These are phyloP conservation scores for Backusella australiensis DNA, from an alignment of 192 early-diverging fungal genomes.

Conservation along the genomic window DNA sequence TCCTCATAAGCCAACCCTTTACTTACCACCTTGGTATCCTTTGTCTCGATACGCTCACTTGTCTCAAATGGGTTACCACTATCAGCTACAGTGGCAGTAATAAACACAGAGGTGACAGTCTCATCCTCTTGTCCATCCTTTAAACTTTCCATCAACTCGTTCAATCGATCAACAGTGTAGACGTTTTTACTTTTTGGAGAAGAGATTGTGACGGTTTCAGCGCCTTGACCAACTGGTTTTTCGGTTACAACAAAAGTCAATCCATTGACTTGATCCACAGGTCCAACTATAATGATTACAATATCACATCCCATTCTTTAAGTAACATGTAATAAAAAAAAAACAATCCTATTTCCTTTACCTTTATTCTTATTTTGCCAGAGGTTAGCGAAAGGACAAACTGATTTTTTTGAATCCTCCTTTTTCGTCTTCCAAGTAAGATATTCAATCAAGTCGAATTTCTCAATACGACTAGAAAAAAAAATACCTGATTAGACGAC, in stretches of 20 bases:
- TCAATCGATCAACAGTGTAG: slow-evolving; percentile 32
- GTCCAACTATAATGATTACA: slow-evolving; percentile 22
- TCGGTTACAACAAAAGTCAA: slow-evolving; percentile 16
- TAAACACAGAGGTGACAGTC: slow-evolving; percentile 32
- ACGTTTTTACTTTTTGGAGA: slow-evolving; percentile 44
- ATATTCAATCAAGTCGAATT: slow-evolving; percentile 43
- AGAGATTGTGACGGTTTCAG: slow-evolving; percentile 32
- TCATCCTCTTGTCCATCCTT: slow-evolving; percentile 9
- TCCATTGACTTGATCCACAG: neutral
- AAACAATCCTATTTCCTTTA: neutral
- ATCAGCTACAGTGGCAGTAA: slow-evolving; percentile 33
- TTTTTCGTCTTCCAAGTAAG: slow-evolving; percentile 42
- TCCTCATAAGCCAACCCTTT: slow-evolving; percentile 36
- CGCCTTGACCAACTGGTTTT: slow-evolving; percentile 22
- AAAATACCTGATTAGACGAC: neutral
- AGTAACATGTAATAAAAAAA: slow-evolving; percentile 7
- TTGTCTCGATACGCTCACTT: slow-evolving; percentile 35
- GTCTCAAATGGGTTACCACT: slow-evolving; percentile 20
- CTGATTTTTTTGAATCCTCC: slow-evolving; percentile 37
- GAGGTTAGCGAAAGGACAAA: slow-evolving; percentile 53
- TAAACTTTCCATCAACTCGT: slow-evolving; percentile 30
- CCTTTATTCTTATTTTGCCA: slow-evolving; percentile 52
- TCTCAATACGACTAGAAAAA: slow-evolving; percentile 37
- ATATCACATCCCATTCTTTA: neutral
- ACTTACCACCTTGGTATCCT: slow-evolving; percentile 43